These are phyloP conservation scores for Nepenthes alata DNA, from an alignment of 179 eudicot species.

Conservation along the genomic window DNA sequence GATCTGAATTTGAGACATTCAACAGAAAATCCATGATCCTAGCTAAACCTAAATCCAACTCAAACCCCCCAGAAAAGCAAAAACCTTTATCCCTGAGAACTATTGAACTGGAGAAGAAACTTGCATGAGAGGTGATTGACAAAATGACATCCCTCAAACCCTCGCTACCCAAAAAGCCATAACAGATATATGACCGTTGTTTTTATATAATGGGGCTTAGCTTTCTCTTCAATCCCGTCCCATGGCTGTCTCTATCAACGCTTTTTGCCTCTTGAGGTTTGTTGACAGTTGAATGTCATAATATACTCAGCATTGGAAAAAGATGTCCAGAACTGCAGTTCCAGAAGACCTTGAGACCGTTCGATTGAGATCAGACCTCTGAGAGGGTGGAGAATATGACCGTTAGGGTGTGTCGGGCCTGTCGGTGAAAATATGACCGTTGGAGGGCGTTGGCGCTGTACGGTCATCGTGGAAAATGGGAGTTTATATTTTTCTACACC, in stretches of 20 bases:
- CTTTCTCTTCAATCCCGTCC: conserved; percentile 3
- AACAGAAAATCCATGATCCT: conserved; percentile 11
- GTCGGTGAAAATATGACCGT: conserved; percentile 53
- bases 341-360: conserved; percentile 19
- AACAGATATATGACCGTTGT: conserved; percentile 11
- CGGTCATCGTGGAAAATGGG: conserved; percentile 9
- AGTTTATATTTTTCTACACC: not conserved
- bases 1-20: conserved; percentile 10
- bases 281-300: conserved; percentile 15
- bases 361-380: conserved; percentile 41
- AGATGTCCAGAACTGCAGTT: conserved; percentile 5
- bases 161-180: conserved; percentile 31
- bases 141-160: conserved; percentile 4
- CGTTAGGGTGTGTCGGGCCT: conserved; percentile 42
- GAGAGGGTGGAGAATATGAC: conserved; percentile 30
- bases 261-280: conserved; percentile 9
- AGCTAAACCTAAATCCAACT: conserved; percentile 13
- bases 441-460: conserved; percentile 18
- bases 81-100: not conserved
- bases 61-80: not conserved
- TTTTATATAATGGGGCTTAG: conserved; percentile 19
- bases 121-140: conserved; percentile 2
- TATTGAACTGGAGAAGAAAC: conserved; percentile 2
- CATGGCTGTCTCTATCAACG: conserved; percentile 25
- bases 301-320: conserved; percentile 2